Base-by-base conservation (phyloP, 345 rosid species). In the Diplotaxis tenuifolia region DNA sequence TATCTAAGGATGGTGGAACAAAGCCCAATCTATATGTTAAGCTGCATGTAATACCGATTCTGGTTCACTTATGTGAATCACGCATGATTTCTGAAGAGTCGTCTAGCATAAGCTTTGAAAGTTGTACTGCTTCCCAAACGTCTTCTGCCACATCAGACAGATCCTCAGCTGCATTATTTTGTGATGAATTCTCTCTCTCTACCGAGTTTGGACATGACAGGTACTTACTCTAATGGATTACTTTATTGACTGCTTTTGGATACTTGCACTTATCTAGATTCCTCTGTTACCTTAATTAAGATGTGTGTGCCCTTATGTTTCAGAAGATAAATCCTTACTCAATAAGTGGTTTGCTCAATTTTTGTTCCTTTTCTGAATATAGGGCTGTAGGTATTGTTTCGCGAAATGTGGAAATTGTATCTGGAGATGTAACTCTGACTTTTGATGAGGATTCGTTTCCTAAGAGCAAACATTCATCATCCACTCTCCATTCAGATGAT, bases 131-230 rank as follows among this genome's bases (percentile, higher is more conserved):
- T 40, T 68, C 72, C 61, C 93, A 87, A 77, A 34, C 80, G 14
- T 64, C 88, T 32, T 79, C 76, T 71, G 77, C 78, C 72, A 20
- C 75, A 58, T 63, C 71, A 56, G 96, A 90, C 73, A 87, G 79
- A 76, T 80, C 92, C 54, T 78, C 87, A 78, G 87, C 93, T 77
- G 79, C 89, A 73, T 85, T 90, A 68, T 74, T 53, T 85, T 92
- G 98, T 70, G 96, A 95, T 75, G 94, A 90, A 58, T 60, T 95
- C 74, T 85, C 87, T 70, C 85, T 95, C 52, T 85, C 89, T 34
- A 85, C 91, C 58, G 94, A 95, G 83, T 95, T 92, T 73, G 93
- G 89, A 65, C 96, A 88, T 86, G 82, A 87, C 62, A 88, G 98
- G 99, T 95, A 87, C 22, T 11, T 77, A 29, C 20, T 54, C 32